Conservation (phyloP, 2,329 filamentous ascomycete species). For the Microcyclosporella mali region DNA sequence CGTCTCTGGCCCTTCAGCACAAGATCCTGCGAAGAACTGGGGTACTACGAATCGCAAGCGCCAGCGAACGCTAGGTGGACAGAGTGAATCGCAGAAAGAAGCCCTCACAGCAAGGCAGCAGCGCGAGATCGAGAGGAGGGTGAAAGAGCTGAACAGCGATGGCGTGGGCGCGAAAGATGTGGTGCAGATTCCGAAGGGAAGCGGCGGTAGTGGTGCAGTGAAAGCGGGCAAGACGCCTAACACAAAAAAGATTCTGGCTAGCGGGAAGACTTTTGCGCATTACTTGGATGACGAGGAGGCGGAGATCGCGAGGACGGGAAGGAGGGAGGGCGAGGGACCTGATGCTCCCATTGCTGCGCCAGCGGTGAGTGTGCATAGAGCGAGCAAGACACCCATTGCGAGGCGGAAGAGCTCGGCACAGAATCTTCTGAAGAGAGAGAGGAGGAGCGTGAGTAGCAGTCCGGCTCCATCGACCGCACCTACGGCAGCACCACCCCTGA, state of each 20-base stretch:
- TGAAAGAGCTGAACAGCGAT: constrained; percentile 77
- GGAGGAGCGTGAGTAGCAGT: constrained; percentile 22
- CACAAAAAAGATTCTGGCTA: constrained; percentile 70
- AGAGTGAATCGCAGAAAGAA: constrained; percentile 37
- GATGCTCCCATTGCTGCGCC: constrained; percentile 8
- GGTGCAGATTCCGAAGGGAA: constrained; percentile 51
- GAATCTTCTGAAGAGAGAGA: constrained; percentile 11
- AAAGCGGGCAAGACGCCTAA: constrained; percentile 57
- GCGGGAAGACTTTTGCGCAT: constrained; percentile 77
- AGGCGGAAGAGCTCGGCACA: constrained; percentile 22
- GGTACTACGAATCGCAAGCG: constrained; percentile 56
- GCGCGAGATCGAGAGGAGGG: constrained; percentile 70
- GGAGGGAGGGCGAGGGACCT: constrained; percentile 23
- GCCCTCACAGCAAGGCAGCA: constrained; percentile 78
- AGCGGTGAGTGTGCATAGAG: constrained; percentile 14
- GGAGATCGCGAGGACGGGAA: constrained; percentile 36
- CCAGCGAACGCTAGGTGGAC: constrained; percentile 46
- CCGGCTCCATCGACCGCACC: constrained; percentile 18
- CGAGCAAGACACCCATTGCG: constrained; percentile 33
- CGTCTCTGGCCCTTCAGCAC: constrained; percentile 58
- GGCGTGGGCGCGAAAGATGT: constrained; percentile 37
- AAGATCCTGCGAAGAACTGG: constrained; percentile 46
- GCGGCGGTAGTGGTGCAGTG: constrained; percentile 34
- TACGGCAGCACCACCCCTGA: constrained; percentile 9
- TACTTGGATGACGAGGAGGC: constrained; percentile 75